Evolutionary conservation across 768 basidiomycete genomes (phyloP), one percentile per base, ranked within the genome.

Genomic region (Cystofilobasidium ferigula): DNA sequence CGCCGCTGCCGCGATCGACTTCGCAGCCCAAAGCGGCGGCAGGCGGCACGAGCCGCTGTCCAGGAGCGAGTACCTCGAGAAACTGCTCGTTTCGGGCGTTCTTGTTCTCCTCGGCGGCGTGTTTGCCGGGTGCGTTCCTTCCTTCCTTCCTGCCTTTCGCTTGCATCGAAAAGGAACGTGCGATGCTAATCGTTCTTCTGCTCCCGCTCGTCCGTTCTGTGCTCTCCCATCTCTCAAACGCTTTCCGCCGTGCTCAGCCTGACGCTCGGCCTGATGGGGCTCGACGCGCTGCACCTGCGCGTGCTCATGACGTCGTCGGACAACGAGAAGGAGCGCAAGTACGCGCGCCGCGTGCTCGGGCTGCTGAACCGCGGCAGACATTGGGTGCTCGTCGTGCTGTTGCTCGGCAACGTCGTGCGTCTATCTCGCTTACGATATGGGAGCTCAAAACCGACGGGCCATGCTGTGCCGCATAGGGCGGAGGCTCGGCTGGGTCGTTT

Each of bases 341-440:
- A 77, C 22, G 78, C 78, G 1, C 57, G 68, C 13, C 78, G 76
- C 69, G 83, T 85, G 2, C 73, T 84, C 38, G 74, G 71, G 34
- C 73, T 85, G 20, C 76, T 85, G 81, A 75, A 78, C 42, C 82
- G 79, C 69, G 87, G 88, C 0, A 82, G 89, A 3, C 89, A 92
- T 75, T 92, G 94, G 94, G 90, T 97, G 16, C 82, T 98, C 12
- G 93, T 95, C 60, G 92, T 91, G 10, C 80, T 98, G 1, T 81
- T 98, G 2, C 79, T 97, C 0, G 83, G 87, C 64, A 95, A 97
- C 74, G 92, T 95, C 42, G 76, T 78, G 61, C 62, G 76, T 76
- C 12, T 7, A 10, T 12, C 61, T 20, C 45, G n/a, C n/a, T n/a
- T n/a, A n/a, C n/a, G n/a, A n/a, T n/a, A n/a, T n/a, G n/a, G n/a